Evolutionary conservation across 495 filamentous ascomycete species (phyloP).

Genomic region (Trichodelitschia bisporula): DNA sequence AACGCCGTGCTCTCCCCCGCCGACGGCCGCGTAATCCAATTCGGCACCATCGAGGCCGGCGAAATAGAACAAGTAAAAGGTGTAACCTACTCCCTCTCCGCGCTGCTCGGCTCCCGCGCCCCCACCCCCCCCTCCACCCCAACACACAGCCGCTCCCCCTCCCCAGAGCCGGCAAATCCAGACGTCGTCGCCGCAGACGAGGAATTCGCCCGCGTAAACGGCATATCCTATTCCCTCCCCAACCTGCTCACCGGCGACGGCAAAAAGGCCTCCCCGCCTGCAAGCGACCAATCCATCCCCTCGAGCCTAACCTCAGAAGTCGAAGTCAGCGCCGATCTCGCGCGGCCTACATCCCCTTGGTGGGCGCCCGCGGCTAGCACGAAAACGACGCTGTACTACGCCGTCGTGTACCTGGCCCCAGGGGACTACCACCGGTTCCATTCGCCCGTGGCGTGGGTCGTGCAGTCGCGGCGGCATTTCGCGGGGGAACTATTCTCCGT

Average conservation of each 20-base stretch:
- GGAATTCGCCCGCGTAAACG: conserved; percentile 88
- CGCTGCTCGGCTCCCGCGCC: conserved; percentile 47
- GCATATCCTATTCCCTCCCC: conserved; percentile 88
- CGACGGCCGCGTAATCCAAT: conserved; percentile 79
- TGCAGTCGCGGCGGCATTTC: conserved; percentile 76
- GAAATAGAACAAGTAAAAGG: conserved; percentile 99
- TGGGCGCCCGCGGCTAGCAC: conserved; percentile 36
- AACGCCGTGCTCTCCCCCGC: conserved; percentile 63
- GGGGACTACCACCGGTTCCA: conserved; percentile 99
- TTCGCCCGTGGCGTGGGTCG: conserved; percentile 82
- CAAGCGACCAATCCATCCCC: conserved; percentile 27
- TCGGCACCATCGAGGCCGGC: conserved; percentile 69
- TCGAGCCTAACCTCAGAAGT: conserved; percentile 45
- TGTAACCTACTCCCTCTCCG: conserved; percentile 90
- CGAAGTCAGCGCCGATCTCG: conserved; percentile 65
- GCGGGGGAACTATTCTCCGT: conserved; percentile 90
- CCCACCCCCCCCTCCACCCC: conserved; percentile 26
- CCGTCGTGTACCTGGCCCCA: conserved; percentile 90
- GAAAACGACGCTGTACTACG: conserved; percentile 61
- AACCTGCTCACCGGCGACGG: conserved; percentile 56
- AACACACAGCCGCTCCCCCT: conserved; percentile 6
- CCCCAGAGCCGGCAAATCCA: conserved; percentile 5
- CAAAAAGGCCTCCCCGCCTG: conserved; percentile 15
- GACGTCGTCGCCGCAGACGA: conserved; percentile 51
- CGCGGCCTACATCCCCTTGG: conserved; percentile 50